Evolutionary conservation across 495 filamentous ascomycete genomes (phyloP).

Genomic region (Cairneyella variabilis): DNA sequence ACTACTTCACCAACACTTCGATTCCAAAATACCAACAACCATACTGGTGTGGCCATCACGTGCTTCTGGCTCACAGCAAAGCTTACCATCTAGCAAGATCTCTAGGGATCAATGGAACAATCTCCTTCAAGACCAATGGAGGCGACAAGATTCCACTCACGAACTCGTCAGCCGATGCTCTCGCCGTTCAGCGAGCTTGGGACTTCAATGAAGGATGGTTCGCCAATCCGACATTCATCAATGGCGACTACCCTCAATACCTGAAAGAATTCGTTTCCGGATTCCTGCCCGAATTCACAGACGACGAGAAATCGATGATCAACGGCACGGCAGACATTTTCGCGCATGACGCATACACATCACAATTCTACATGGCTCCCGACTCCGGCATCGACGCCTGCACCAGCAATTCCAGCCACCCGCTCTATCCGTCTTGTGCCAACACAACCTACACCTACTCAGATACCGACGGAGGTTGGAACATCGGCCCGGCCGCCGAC

Average conservation of each 20-base stretch:
- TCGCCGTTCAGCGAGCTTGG: conserved; percentile 18
- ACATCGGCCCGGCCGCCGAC: conserved; percentile 38
- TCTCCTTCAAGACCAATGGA: conserved; percentile 36
- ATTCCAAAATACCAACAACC: conserved; percentile 31
- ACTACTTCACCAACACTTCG: conserved; percentile 31
- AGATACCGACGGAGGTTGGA: conserved; percentile 27
- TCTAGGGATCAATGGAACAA: conserved; percentile 28
- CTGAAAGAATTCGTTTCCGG: conserved; percentile 34
- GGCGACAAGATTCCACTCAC: conserved; percentile 34
- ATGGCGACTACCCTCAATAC: conserved; percentile 37
- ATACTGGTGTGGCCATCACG: conserved; percentile 34
- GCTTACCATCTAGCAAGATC: conserved; percentile 35
- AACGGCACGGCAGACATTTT: conserved; percentile 41
- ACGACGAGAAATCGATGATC: conserved; percentile 34
- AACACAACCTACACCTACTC: conserved; percentile 20
- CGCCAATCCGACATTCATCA: conserved; percentile 20
- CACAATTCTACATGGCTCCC: conserved; percentile 27
- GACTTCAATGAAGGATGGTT: conserved; percentile 24
- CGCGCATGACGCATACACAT: conserved; percentile 35
- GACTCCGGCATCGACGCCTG: conserved; percentile 32
- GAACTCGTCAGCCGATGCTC: conserved; percentile 21
- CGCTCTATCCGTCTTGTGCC: conserved; percentile 36
- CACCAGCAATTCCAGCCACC: conserved; percentile 30
- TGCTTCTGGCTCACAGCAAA: conserved; percentile 31
- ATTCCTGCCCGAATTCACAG: conserved; percentile 30